Evolutionary conservation across 1,284 basidiomycete genomes (phyloP).

Genomic region (Cystobasidium slooffiae): DNA sequence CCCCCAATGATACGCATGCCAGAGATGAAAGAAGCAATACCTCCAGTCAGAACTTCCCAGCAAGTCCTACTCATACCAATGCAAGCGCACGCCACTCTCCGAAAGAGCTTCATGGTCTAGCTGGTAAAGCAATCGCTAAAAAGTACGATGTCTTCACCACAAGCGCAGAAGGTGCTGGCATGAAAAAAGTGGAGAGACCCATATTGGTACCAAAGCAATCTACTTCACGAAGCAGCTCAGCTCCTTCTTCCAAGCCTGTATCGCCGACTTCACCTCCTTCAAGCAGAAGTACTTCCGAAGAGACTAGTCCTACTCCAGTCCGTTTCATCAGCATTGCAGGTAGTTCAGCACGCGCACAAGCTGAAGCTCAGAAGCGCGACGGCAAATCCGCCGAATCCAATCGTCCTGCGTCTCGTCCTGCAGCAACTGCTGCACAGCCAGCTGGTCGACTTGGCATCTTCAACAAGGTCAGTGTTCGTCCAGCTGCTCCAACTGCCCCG

Average conservation of each 20-base stretch:
- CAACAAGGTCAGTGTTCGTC: conserved; percentile 14
- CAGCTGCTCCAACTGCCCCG: background rate
- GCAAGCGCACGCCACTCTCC: background rate
- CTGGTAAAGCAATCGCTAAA: background rate
- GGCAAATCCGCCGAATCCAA: background rate
- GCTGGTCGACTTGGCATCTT: conserved; percentile 1
- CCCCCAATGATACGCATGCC: too few species aligned
- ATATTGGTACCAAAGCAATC: background rate
- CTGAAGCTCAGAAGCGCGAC: background rate
- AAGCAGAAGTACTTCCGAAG: background rate
- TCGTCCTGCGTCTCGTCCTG: background rate
- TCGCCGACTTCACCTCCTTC: background rate
- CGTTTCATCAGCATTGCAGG: conserved; percentile 6
- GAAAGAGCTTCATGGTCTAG: background rate
- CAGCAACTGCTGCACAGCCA: background rate
- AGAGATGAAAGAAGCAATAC: too few species aligned
- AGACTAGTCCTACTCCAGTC: background rate
- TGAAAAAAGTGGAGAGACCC: conserved; percentile 6
- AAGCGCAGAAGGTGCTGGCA: background rate
- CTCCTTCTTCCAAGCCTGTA: background rate
- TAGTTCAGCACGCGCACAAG: background rate
- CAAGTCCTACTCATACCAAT: background rate
- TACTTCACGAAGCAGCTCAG: background rate
- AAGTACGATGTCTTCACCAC: background rate
- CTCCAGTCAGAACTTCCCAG: background rate